Evolutionary conservation across 345 rosid genomes (phyloP).

Genomic region (Murraya koenigii): DNA sequence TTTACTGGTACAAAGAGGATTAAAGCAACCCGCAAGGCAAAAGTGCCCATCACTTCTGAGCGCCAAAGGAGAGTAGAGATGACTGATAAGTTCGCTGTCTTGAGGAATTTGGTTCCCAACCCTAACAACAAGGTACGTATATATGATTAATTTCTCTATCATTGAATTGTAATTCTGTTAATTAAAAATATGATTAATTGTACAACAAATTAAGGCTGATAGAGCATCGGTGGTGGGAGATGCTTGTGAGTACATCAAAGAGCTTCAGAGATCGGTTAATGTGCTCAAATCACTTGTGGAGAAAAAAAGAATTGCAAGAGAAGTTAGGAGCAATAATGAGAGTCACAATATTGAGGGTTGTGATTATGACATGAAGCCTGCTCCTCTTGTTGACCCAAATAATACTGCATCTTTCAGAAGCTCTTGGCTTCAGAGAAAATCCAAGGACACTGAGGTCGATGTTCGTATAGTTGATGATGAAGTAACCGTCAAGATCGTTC

Average conservation of each 20-base stretch:
- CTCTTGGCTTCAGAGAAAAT: constrained; percentile 89
- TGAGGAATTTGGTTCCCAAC: constrained; percentile 65
- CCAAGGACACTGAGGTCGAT: constrained; percentile 80
- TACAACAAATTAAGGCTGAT: constrained; percentile 42
- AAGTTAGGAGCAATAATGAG: constrained; percentile 27
- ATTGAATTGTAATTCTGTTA: no score
- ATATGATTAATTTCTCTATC: no score
- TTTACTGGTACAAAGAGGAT: constrained; percentile 34
- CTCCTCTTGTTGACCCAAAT: constrained; percentile 23
- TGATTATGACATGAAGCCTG: constrained; percentile 24
- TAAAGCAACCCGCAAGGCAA: constrained; percentile 25
- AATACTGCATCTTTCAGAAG: constrained; percentile 47
- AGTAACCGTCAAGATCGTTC: constrained; percentile 80
- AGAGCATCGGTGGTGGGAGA: constrained; percentile 84
- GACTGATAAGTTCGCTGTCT: constrained; percentile 51
- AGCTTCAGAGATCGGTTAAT: constrained; percentile 56
- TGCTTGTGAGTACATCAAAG: constrained; percentile 73
- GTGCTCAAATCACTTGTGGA: constrained; percentile 75
- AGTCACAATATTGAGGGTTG: constrained; percentile 43
- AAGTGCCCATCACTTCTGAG: constrained; percentile 36
- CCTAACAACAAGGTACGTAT: constrained; percentile 53
- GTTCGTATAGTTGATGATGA: constrained; percentile 83
- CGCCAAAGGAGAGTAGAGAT: constrained; percentile 64
- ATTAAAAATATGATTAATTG: no score
- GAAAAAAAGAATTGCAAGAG: constrained; percentile 59